Evolutionary conservation across 805 yeast species (phyloP), one percentile per base, ranked within the genome.

Genomic region (Wickerhamiella cacticola): DNA sequence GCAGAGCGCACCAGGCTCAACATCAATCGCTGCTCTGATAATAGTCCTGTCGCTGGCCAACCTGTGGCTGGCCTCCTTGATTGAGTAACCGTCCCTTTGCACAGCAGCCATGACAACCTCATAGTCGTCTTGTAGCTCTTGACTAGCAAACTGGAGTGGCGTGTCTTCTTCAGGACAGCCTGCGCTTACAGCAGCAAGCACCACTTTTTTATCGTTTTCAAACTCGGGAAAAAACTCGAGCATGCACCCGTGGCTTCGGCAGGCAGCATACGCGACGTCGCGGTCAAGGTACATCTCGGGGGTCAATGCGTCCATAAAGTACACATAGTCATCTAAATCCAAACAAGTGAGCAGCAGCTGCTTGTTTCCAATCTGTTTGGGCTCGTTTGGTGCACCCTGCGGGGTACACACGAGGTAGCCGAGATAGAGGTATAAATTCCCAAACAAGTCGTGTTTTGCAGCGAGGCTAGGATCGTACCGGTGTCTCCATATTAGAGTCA

Each of bases 41-140:
- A 31, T 15, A 15, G 12, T 31, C 10, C 16, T 31, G 10, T 31
- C 36, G 6, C 21, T 15, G 5, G 21, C 9, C 4, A 31, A 19
- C 19, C 36, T 31, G 15, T 31, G 21, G n/a, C 19, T 31, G 10
- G 36, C 36, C 9, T n/a, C 21, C 36, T 31, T 19, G 3, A 31
- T 4, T 15, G 36, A 31, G 36, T n/a, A 15, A 12, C 41, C 47
- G 22, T 44, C 34, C 8, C 15, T 18, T 6, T 23, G 10, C 6
- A 44, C 41, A 24, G 41, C 41, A n/a, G 34, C n/a, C n/a, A n/a
- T n/a, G 10, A 42, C 39, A 18, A 42, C 26, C 7, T 42, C 45
- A 9, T 21, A 18, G 18, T 41, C 35, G 21, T 41, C 35, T 18
- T 18, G 35, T 8, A 41, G 45, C 15, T 8, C 33, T 9, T 12